A percentile compares a stretch with the other conserved stretches of the same genome.
Evolutionary conservation across 2,329 filamentous ascomycete genomes (phyloP).

Genomic region (Fusarium avenaceum): DNA sequence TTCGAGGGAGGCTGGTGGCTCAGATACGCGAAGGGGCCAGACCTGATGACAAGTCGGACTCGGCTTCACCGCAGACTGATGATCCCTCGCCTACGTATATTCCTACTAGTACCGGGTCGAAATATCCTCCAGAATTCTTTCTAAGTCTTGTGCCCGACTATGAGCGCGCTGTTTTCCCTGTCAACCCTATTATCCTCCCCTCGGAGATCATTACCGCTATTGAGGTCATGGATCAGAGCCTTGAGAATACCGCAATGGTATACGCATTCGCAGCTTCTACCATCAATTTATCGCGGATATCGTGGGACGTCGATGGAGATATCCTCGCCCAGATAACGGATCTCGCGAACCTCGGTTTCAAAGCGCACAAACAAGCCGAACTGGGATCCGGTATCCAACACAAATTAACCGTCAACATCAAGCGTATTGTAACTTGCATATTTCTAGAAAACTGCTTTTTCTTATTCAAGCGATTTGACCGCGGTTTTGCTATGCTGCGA

Average conservation of each 20-base stretch:
- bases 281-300: constrained; percentile 53
- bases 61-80: constrained; percentile 24
- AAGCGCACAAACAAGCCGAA: constrained; percentile 49
- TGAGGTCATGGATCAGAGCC: constrained; percentile 50
- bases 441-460: constrained; percentile 68
- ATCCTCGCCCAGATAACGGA: constrained; percentile 51
- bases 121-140: constrained; percentile 53
- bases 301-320: constrained; percentile 50
- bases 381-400: constrained; percentile 50
- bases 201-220: constrained; percentile 53
- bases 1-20: constrained; percentile 54
- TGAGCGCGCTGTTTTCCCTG: constrained; percentile 55
- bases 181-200: constrained; percentile 54
- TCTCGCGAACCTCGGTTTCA: constrained; percentile 45
- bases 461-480: constrained; percentile 62
- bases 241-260: constrained; percentile 55
- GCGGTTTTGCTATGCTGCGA: constrained; percentile 63
- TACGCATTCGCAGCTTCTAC: constrained; percentile 56
- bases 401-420: constrained; percentile 57
- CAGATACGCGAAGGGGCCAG: constrained; percentile 51
- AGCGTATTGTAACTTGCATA: constrained; percentile 63
- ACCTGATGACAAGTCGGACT: constrained; percentile 34
- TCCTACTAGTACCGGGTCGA: constrained; percentile 19
- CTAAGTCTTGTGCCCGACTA: constrained; percentile 52
- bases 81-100: constrained; percentile 16